A percentile compares a stretch with the other conserved stretches of the same genome.
Evolutionary conservation across 2,329 filamentous ascomycete genomes (phyloP).

Genomic region (Alternaria longipes): DNA sequence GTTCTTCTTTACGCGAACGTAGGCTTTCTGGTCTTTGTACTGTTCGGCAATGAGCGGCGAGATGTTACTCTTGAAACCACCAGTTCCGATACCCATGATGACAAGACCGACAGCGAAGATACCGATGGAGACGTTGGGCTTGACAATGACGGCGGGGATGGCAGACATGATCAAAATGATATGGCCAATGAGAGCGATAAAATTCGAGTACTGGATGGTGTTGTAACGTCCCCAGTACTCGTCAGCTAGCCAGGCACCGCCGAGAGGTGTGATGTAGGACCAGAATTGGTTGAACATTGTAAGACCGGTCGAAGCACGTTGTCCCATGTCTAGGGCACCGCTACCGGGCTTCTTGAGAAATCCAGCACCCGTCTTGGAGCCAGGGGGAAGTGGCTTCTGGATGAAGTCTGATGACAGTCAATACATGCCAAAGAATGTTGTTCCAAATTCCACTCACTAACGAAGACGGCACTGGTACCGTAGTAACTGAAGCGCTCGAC

Average conservation of each 20-base stretch:
- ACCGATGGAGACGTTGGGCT: constrained; percentile 60
- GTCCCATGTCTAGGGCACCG: constrained; percentile 64
- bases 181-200: constrained; percentile 66
- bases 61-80: constrained; percentile 75
- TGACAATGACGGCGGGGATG: constrained; percentile 61
- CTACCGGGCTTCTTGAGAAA: constrained; percentile 46
- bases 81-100: constrained; percentile 72
- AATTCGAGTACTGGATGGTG: constrained; percentile 65
- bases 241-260: constrained; percentile 68
- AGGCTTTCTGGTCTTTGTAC: constrained; percentile 45
- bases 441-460: constrained; percentile 22
- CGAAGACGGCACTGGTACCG: constrained; percentile 48
- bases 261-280: constrained; percentile 66
- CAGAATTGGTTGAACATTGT: constrained; percentile 65
- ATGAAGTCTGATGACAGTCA: constrained; percentile 46
- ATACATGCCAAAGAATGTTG: not conserved
- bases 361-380: constrained; percentile 47
- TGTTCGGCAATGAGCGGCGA: constrained; percentile 69
- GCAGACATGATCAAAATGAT: constrained; percentile 66
- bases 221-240: constrained; percentile 69
- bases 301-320: constrained; percentile 63
- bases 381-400: constrained; percentile 43
- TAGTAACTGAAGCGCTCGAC: constrained; percentile 51
- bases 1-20: constrained; percentile 40
- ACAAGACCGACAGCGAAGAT: constrained; percentile 67